phyloP scores from a whole-genome alignment of 2,329 filamentous ascomycete genomes.

The Alternaria solani region DNA sequence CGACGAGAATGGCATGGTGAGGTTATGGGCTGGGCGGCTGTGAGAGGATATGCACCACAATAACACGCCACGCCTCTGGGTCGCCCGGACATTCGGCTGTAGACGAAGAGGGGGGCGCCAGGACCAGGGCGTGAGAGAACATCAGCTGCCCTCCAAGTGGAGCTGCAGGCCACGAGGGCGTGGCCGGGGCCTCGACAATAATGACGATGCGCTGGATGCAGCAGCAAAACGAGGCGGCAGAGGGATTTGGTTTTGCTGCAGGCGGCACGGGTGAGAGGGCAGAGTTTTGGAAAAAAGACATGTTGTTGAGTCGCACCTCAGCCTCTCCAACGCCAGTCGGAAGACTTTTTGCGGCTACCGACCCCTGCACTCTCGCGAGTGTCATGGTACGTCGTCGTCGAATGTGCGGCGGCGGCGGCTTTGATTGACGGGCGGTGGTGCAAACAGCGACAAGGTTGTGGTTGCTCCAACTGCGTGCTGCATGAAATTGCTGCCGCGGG shows the following conservation, averaged over 20 bases:
- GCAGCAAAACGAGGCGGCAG: slow-evolving; percentile 23
- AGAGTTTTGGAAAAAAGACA: neutral
- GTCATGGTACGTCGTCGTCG: slow-evolving; percentile 6
- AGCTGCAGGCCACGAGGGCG: slow-evolving; percentile 20
- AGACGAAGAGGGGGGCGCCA: slow-evolving; percentile 21
- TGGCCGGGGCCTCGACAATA: slow-evolving; percentile 28
- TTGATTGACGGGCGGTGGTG: slow-evolving; percentile 41
- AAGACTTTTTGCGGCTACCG: slow-evolving; percentile 7
- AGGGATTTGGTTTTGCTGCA: neutral
- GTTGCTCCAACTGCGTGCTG: slow-evolving; percentile 30
- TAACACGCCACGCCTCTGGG: slow-evolving; percentile 15
- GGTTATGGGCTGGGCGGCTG: neutral
- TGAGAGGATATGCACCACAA: slow-evolving; percentile 7
- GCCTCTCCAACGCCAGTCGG: slow-evolving; percentile 3
- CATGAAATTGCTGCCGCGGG: slow-evolving; percentile 26
- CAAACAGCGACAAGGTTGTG: slow-evolving; percentile 35
- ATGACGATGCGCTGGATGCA: slow-evolving; percentile 23
- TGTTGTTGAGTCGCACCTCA: slow-evolving; percentile 1
- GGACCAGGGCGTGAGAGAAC: slow-evolving; percentile 29
- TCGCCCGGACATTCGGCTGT: slow-evolving; percentile 20
- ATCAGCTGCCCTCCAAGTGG: slow-evolving; percentile 32
- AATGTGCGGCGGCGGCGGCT: slow-evolving; percentile 13
- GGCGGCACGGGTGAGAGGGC: neutral
- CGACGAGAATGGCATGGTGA: slow-evolving; percentile 4
- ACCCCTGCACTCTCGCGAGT: slow-evolving; percentile 7